These are phyloP conservation scores for Pseudonitzschia delicatissima DNA, from an alignment of 108 stramenopile genomes.

Conservation along the genomic window DNA sequence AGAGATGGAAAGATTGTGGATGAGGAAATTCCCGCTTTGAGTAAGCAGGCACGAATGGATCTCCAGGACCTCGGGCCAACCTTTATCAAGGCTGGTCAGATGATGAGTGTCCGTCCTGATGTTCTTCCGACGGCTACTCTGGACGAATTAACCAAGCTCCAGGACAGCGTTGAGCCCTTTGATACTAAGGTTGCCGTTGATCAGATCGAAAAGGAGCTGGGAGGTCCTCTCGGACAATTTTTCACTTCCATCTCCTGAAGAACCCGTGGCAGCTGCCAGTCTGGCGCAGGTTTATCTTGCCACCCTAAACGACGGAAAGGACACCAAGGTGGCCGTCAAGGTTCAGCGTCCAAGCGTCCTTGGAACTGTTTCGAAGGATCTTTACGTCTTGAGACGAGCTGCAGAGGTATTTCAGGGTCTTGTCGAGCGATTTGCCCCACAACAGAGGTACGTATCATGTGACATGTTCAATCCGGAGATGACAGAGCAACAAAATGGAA, in stretches of 20 bases:
- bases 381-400: constrained; percentile 85
- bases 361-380: constrained; percentile 79
- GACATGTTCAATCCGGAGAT: neutral
- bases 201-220: constrained; percentile 81
- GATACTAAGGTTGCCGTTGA: constrained; percentile 75
- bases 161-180: constrained; percentile 90
- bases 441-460: constrained; percentile 42
- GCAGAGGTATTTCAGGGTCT: constrained; percentile 88
- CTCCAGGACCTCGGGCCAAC: constrained; percentile 94
- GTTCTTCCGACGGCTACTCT: constrained; percentile 87
- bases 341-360: constrained; percentile 85
- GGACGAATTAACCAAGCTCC: constrained; percentile 85
- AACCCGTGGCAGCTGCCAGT: constrained; percentile 86
- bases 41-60: constrained; percentile 80
- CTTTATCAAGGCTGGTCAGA: constrained; percentile 66
- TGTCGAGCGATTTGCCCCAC: constrained; percentile 85
- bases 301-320: constrained; percentile 68
- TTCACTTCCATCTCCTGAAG: constrained; percentile 83
- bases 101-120: constrained; percentile 92
- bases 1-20: constrained; percentile 83
- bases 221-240: constrained; percentile 80
- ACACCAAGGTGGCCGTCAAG: constrained; percentile 86
- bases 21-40: constrained; percentile 74
- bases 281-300: constrained; percentile 89
- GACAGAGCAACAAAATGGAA: neutral